Evolutionary conservation across 2,329 filamentous ascomycete genomes (phyloP), one percentile per base, ranked within the genome.

Genomic region (Aspergillus tubingensis): DNA sequence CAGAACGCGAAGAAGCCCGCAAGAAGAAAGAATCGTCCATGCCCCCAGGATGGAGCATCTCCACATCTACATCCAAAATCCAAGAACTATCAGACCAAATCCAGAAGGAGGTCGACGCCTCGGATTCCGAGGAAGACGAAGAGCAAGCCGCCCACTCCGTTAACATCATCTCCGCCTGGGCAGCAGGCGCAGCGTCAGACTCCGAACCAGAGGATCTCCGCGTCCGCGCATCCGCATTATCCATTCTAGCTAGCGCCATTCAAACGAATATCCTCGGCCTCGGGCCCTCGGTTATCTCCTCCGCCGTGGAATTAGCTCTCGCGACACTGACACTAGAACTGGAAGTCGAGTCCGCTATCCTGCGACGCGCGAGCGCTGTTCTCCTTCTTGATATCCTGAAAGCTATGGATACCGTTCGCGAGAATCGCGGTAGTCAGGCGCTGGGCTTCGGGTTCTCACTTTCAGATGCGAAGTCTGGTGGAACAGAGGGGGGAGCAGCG

Each of bases 131-230:
- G 47, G 70, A 72, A 0, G 74, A 77, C n/a, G 59, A 65, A 3
- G 74, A 75, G 25, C 70, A 75, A 65, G 66, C 68, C 15, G 69
- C 68, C 1, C 65, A 73, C 43, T 70, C 75, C 1, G 71, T 72
- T 2, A 77, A 74, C 43, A 75, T 79, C 7, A 61, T 79, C 13
- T 66, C 74, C n/a, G 73, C 76, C 25, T 79, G 77, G 77, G 76
- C 74, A 3, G 71, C 74, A 3, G 77, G 77, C 17, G 70, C 76
- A 3, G 61, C 69, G 1, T 63, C 69, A 8, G 76, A 79, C 53
- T 66, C 71, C 21, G 72, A 77, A 23, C 77, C 77, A n/a, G 78
- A 80, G 56, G 78, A 80, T 58, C 70, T 80, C 1, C 77, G 78
- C 11, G 67, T 74, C 1, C 73, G 78, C 3, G 70, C 77, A n/a